Base-by-base conservation (phyloP, 148 eudicot genomes). In the Heliosperma pusillum region DNA sequence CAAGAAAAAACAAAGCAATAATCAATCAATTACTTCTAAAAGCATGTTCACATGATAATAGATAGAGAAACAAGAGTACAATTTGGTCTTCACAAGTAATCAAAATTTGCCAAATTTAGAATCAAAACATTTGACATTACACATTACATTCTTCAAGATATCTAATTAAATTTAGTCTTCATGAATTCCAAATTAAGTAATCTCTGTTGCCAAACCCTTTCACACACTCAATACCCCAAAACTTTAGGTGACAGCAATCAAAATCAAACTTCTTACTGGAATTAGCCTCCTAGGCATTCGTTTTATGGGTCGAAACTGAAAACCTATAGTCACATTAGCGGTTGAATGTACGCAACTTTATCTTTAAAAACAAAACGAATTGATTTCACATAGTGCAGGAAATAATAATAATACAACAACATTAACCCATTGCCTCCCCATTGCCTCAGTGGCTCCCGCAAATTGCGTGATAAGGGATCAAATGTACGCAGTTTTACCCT, bases 1-100 rank as follows among this genome's bases (percentile, higher is more conserved):
- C 19, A 20, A 4, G 33, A 10, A 69, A 77, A 19, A 42, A 71
- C 42, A 36, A 36, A 36, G 42, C 42, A 36, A 1, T 4, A 36
- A 36, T 36, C 9, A 70, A 13, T 65, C 45, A 60, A 60, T 13
- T 52, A 71, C 76, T 73, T 57, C 24, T 74, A 66, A 44, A 44
- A 12, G 50, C 68, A 62, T n/a, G n/a, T n/a, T n/a, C n/a, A n/a
- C n/a, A n/a, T n/a, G n/a, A n/a, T n/a, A n/a, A n/a, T n/a, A n/a
- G n/a, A n/a, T n/a, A n/a, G n/a, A 59, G 10, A 45, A 1, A 45
- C 24, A 13, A 13, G n/a, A n/a, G n/a, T n/a, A n/a, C n/a, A n/a
- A n/a, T 68, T 68, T 44, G 56, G 71, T 68, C 56, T 68, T 19
- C 52, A 36, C 17, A 66, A 66, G 53, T 7, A 44, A 69, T 56